phyloP scores from a whole-genome alignment of 331 rosid species.

The Prunus yedoensis region DNA sequence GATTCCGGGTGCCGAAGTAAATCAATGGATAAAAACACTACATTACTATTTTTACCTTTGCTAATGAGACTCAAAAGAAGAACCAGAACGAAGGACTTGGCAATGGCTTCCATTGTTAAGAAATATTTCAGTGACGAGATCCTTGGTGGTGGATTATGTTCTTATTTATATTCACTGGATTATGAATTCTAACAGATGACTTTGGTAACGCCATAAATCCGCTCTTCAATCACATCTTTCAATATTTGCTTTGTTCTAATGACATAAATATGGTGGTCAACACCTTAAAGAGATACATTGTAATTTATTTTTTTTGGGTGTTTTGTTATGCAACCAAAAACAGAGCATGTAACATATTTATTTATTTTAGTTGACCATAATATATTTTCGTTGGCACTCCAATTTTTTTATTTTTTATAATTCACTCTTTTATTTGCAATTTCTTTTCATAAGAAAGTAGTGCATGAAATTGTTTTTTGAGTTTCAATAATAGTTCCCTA shows the following conservation, averaged over 20 bases:
- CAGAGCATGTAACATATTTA: too few species aligned
- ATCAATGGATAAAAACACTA: background rate
- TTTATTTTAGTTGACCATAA: too few species aligned
- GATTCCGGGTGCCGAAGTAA: background rate
- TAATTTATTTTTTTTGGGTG: too few species aligned
- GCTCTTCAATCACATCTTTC: background rate
- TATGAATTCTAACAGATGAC: too few species aligned
- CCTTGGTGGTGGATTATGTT: background rate
- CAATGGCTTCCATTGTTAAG: conserved; percentile 7
- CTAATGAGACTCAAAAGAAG: conserved; percentile 26
- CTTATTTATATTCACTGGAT: background rate
- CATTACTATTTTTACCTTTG: conserved; percentile 18
- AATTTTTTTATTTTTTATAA: too few species aligned
- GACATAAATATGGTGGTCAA: background rate
- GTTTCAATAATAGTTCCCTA: too few species aligned
- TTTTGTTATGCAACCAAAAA: too few species aligned
- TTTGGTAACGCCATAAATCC: background rate
- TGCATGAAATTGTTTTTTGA: too few species aligned
- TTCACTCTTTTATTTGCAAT: too few species aligned
- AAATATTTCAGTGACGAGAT: background rate
- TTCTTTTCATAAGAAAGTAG: too few species aligned
- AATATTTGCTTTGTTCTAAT: background rate
- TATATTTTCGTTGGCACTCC: too few species aligned
- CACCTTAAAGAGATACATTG: too few species aligned
- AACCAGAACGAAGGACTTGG: conserved; percentile 21